A percentile compares a stretch with the other conserved stretches of the same genome.
Conservation (phyloP, 768 basidiomycete genomes). For the Pisolithus microcarpus region DNA sequence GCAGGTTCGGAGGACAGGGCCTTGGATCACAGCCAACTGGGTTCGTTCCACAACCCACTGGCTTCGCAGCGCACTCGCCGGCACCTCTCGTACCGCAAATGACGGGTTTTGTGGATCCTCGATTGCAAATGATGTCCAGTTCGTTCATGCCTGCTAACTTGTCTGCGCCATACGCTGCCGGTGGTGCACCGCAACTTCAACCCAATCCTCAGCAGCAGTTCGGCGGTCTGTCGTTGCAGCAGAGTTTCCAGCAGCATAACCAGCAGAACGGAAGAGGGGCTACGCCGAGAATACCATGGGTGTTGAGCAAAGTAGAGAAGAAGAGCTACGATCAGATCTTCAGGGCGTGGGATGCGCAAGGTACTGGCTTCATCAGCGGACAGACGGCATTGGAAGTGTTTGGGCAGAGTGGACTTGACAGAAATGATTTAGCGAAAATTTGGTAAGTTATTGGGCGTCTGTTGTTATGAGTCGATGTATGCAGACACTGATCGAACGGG, state of each 20-base stretch:
- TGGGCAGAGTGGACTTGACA: conserved; percentile 82
- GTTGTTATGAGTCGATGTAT: not conserved
- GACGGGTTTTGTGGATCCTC: conserved; percentile 78
- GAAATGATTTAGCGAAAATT: conserved; percentile 86
- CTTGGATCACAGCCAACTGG: conserved; percentile 18
- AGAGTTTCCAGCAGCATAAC: conserved; percentile 84
- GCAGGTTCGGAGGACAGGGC: conserved; percentile 23
- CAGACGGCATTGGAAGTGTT: conserved; percentile 86
- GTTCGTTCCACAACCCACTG: conserved; percentile 27
- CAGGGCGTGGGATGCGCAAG: conserved; percentile 85
- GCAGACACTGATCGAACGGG: not conserved
- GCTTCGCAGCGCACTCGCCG: conserved; percentile 42
- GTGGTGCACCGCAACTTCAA: conserved; percentile 57
- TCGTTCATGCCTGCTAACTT: conserved; percentile 82
- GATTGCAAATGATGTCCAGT: conserved; percentile 82
- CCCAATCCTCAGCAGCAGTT: conserved; percentile 47
- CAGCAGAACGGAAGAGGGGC: conserved; percentile 61
- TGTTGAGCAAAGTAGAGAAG: conserved; percentile 81
- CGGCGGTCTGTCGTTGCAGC: conserved; percentile 57
- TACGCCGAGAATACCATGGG: conserved; percentile 76
- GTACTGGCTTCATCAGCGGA: conserved; percentile 81
- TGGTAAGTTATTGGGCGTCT: conserved; percentile 53
- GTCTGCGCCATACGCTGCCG: conserved; percentile 51
- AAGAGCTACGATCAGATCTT: conserved; percentile 97
- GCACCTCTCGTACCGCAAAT: conserved; percentile 59